phyloP scores from a whole-genome alignment of 202 grass and related monocot genomes.

The Hordeum pubiflorum region DNA sequence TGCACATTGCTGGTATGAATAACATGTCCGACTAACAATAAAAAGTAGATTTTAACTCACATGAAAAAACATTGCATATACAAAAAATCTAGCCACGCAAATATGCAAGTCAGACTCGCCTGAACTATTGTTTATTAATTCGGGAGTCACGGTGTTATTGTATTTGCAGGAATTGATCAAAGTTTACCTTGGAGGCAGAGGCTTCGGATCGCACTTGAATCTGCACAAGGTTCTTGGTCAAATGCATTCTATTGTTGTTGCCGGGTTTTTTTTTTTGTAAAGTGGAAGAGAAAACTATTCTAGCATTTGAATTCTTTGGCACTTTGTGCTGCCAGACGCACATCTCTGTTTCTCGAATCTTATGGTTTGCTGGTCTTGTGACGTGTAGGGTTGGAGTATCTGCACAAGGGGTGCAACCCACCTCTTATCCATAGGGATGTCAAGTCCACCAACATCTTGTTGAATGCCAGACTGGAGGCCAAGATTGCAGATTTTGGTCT shows the following conservation, averaged over 20 bases:
- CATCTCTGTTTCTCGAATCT: no score
- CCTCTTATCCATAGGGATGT: neutral
- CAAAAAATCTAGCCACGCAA: neutral
- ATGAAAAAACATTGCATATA: no score
- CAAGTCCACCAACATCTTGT: neutral
- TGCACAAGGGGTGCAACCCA: neutral
- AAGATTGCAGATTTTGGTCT: neutral
- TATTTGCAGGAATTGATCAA: constrained; percentile 12
- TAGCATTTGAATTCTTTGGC: no score
- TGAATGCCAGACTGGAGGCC: neutral
- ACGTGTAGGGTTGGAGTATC: neutral
- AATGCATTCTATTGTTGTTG: no score
- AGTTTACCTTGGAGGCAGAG: constrained; percentile 41
- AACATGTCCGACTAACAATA: no score
- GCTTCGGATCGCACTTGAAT: constrained; percentile 42
- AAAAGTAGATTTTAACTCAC: no score
- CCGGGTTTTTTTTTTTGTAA: no score
- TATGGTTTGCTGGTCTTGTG: no score
- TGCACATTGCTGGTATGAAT: constrained; percentile 30
- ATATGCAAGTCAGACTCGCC: neutral
- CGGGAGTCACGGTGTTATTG: neutral
- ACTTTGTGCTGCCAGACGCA: no score
- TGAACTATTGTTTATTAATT: neutral
- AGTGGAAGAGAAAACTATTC: no score
- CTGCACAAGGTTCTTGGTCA: constrained; percentile 42